Conservation (phyloP, 2,329 filamentous ascomycete genomes). For the Phialophora expanda region DNA sequence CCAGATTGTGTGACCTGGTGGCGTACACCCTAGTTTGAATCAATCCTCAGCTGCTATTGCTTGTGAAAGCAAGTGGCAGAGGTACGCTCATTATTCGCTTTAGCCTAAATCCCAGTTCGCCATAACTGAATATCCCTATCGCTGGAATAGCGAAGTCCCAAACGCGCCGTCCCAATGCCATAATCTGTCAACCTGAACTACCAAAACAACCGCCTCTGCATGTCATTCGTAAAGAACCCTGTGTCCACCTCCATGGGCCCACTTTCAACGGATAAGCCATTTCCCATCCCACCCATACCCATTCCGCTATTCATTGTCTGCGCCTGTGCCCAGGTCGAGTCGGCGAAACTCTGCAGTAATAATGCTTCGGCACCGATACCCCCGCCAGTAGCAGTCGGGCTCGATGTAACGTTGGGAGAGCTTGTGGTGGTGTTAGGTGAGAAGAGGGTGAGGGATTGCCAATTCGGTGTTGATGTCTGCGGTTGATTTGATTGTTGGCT, state of each 20-base stretch:
- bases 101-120: background rate
- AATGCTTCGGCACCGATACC: slow-evolving; percentile 31
- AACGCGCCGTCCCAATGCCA: background rate
- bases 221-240: slow-evolving; percentile 32
- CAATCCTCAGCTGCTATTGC: background rate
- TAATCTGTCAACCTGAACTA: slow-evolving; percentile 1
- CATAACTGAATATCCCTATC: background rate
- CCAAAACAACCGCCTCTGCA: slow-evolving; percentile 35
- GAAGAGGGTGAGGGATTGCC: slow-evolving; percentile 28
- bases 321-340: slow-evolving; percentile 31
- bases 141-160: background rate
- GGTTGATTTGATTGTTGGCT: slow-evolving; percentile 17
- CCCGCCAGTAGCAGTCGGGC: slow-evolving; percentile 14
- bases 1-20: no score
- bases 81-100: background rate
- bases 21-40: background rate
- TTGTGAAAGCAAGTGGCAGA: background rate
- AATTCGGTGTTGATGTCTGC: slow-evolving; percentile 24
- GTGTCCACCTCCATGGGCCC: slow-evolving; percentile 34
- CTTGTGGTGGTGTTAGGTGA: slow-evolving; percentile 18
- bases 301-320: slow-evolving; percentile 23
- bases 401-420: slow-evolving; percentile 17
- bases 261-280: slow-evolving; percentile 18
- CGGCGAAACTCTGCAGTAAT: slow-evolving; percentile 32
- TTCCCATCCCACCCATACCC: slow-evolving; percentile 14